Evolutionary conservation across 176 grass and related monocot genomes (phyloP).

Genomic region (Oryza coarctata): DNA sequence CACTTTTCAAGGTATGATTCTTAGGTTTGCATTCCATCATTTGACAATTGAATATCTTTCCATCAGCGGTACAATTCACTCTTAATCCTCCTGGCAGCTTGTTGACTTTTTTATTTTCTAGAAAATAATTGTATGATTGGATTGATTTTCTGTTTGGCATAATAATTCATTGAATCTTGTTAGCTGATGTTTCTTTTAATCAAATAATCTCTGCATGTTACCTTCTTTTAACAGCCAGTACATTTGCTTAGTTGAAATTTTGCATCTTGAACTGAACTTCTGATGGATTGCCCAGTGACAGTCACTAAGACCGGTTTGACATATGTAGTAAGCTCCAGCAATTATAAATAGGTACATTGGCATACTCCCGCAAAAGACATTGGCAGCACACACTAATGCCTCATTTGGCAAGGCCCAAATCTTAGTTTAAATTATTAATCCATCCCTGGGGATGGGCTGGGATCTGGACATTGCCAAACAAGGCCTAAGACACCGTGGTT

Average conservation of each 20-base stretch:
- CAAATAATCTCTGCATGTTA: not conserved
- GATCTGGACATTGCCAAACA: not conserved
- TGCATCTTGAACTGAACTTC: not conserved
- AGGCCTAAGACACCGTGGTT: not conserved
- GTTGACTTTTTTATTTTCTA: not conserved
- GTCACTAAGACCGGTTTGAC: not conserved
- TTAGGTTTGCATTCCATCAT: constrained; percentile 17
- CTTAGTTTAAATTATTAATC: not conserved
- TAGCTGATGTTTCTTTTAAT: not conserved
- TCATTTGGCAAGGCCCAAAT: not conserved
- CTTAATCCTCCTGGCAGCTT: not conserved
- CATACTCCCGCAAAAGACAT: not conserved
- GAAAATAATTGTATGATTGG: not conserved
- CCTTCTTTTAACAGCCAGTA: constrained; percentile 11
- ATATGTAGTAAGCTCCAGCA: not conserved
- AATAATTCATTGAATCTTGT: not conserved
- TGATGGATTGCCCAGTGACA: not conserved
- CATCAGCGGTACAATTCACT: not conserved
- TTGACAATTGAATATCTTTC: constrained; percentile 3
- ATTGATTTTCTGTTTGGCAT: not conserved
- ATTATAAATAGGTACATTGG: not conserved
- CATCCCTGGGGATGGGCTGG: not conserved
- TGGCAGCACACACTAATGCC: not conserved
- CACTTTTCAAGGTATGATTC: constrained; percentile 78
- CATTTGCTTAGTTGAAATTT: not conserved